A percentile compares a stretch with the other conserved stretches of the same genome.
Evolutionary conservation across 2,329 filamentous ascomycete genomes (phyloP).

Genomic region (Penicillium sp.): DNA sequence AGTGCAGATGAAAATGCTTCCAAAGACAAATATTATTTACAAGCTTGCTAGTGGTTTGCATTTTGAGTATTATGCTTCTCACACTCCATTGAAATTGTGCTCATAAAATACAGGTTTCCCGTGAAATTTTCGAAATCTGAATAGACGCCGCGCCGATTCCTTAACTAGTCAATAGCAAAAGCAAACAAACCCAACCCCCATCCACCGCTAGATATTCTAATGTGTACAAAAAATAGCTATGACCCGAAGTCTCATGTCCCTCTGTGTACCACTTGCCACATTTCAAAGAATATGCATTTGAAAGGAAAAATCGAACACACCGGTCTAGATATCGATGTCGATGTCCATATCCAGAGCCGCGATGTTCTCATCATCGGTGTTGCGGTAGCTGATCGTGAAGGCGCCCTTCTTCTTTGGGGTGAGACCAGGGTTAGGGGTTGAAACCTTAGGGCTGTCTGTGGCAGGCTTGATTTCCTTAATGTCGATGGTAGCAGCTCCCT

Average conservation of each 20-base stretch:
- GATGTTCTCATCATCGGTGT: conserved; percentile 91
- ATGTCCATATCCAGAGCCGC: conserved; percentile 85
- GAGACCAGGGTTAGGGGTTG: conserved; percentile 48
- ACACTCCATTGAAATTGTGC: conserved; percentile 14
- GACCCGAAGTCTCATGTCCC: background rate
- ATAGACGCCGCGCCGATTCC: conserved; percentile 10
- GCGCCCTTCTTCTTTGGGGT: conserved; percentile 44
- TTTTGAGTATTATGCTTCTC: conserved; percentile 3
- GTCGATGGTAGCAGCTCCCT: conserved; percentile 26
- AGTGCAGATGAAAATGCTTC: no score
- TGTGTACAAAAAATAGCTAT: conserved; percentile 5
- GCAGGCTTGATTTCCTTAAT: conserved; percentile 51
- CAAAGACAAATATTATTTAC: background rate
- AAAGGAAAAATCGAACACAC: background rate
- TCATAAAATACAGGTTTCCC: conserved; percentile 15
- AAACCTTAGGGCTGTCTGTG: conserved; percentile 48
- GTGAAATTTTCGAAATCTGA: background rate
- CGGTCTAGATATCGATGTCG: conserved; percentile 76
- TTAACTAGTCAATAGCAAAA: conserved; percentile 4
- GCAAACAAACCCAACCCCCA: background rate
- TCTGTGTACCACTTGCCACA: background rate
- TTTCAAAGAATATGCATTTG: background rate
- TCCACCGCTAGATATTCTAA: background rate
- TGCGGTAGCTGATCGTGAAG: conserved; percentile 69
- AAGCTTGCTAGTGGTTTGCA: background rate